These are phyloP conservation scores for Cordia subcordata DNA, from an alignment of 257 asterid species.

Conservation along the genomic window DNA sequence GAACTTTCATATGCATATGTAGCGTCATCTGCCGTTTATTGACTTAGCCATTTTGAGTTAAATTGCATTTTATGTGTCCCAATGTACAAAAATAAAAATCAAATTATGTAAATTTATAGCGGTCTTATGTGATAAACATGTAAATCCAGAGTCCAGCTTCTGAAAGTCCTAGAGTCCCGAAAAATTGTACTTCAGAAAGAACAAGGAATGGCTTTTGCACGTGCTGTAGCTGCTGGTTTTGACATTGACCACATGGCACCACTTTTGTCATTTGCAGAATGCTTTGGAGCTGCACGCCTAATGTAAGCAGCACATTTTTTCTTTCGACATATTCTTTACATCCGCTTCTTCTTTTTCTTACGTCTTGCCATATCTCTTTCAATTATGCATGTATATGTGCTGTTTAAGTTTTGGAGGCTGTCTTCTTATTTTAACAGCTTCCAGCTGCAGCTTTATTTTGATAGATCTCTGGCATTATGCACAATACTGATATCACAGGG, in stretches of 20 bases:
- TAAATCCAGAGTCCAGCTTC: slow-evolving; percentile 68
- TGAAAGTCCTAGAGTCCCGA: slow-evolving; percentile 88
- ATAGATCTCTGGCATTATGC: slow-evolving; percentile 7
- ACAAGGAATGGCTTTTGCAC: slow-evolving; percentile 99
- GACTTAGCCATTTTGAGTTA: not conserved
- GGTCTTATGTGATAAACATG: slow-evolving; percentile 24
- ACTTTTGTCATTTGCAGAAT: slow-evolving; percentile 75
- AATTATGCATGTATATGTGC: not conserved
- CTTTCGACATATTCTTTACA: not conserved
- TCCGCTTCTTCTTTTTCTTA: slow-evolving; percentile 1
- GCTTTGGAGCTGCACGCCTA: slow-evolving; percentile 88
- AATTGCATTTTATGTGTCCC: not conserved
- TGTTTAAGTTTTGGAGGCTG: not conserved
- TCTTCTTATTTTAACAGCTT: not conserved
- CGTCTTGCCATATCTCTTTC: slow-evolving; percentile 8
- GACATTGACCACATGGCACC: slow-evolving; percentile 60
- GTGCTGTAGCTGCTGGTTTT: slow-evolving; percentile 97
- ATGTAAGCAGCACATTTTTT: slow-evolving; percentile 47
- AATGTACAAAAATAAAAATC: not conserved
- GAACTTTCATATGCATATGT: no score
- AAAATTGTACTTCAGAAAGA: slow-evolving; percentile 69
- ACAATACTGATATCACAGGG: slow-evolving; percentile 44
- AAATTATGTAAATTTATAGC: slow-evolving; percentile 6
- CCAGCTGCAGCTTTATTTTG: slow-evolving; percentile 1
- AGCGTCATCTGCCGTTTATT: no score